These are phyloP conservation scores for Crithidia fasciculata DNA, from an alignment of 208 protist species.

Conservation along the genomic window DNA sequence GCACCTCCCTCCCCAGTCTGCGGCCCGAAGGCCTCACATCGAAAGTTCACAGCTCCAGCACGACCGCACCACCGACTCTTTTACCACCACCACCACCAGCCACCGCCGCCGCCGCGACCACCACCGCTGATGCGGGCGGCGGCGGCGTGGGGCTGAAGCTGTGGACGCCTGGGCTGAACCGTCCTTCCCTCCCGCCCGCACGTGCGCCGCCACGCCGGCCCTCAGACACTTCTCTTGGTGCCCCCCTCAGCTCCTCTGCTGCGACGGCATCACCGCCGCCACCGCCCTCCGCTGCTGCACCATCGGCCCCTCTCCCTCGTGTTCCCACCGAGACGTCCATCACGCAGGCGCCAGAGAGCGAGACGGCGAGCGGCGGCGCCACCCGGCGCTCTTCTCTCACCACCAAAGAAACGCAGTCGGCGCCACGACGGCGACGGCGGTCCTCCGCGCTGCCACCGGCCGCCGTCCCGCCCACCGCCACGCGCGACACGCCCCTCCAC, in stretches of 20 bases:
- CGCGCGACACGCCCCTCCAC: constrained; percentile 1
- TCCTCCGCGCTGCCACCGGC: not conserved
- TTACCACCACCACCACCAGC: too few species aligned
- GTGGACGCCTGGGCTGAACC: constrained; percentile 3
- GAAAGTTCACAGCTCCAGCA: not conserved
- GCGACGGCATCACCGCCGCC: too few species aligned
- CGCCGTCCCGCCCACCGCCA: not conserved
- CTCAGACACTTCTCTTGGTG: not conserved
- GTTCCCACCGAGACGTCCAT: not conserved
- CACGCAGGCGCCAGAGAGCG: constrained; percentile 7
- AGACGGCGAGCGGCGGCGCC: constrained; percentile 5
- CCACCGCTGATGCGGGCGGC: too few species aligned
- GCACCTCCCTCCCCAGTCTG: not conserved
- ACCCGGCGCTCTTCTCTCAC: not conserved
- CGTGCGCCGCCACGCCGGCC: too few species aligned
- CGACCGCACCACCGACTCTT: too few species aligned
- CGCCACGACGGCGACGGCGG: not conserved
- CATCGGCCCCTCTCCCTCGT: not conserved
- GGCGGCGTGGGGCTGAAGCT: not conserved
- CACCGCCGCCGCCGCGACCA: too few species aligned
- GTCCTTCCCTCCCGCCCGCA: not conserved
- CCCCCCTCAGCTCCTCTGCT: not conserved
- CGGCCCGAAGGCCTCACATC: not conserved
- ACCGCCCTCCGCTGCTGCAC: not conserved
- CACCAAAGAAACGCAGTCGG: not conserved